Evolutionary conservation across 192 early-diverging fungal species (phyloP), one percentile per base, ranked within the genome.

Genomic region (Helicostylum pulchrum): DNA sequence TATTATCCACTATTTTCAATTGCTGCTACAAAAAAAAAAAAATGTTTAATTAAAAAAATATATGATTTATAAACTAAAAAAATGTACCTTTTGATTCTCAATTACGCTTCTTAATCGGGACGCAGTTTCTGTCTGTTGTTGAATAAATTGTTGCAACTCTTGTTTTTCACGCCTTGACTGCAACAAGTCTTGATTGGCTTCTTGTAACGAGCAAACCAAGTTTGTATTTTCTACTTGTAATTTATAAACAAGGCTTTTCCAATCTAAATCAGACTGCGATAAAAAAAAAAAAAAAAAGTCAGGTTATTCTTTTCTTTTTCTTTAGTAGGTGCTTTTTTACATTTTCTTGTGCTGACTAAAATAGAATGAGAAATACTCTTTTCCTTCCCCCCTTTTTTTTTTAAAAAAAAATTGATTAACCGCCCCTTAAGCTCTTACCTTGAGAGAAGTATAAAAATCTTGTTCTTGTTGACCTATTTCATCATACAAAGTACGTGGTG

Each of bases 141-240:
- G 56, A 42, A 58, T 58, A 39, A 58, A 58, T 12, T 42, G 8
- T 12, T 58, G 31, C 23, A 58, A 2, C 44, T 42, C 7, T 21
- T 44, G 10, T 15, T 58, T 58, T 17, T 58, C 56, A 58, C 39
- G 32, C 19, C 56, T 34, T 19, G 56, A 58, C 23, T 58, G 56
- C 34, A 43, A 44, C 12, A 58, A 43, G 23, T 58, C 36, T 6
- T 58, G 19, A 39, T 58, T 30, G 31, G 56, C 34, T 39, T 58
- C 56, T 10, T 58, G 17, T 44, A 58, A 44, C 11, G 56, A 58
- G 3, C 20, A 17, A 7, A 58, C 17, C 44, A 58, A 14, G 21
- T 32, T 42, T n/a, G 56, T 58, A 20, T 58, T 58, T 44, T 58
- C 56, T 11, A 20, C 17, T 12, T 39, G 56, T 17, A 58, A 19